A percentile compares a stretch with the other conserved stretches of the same genome.
Evolutionary conservation across 2,329 filamentous ascomycete species (phyloP).

Genomic region (Fusarium sp.): DNA sequence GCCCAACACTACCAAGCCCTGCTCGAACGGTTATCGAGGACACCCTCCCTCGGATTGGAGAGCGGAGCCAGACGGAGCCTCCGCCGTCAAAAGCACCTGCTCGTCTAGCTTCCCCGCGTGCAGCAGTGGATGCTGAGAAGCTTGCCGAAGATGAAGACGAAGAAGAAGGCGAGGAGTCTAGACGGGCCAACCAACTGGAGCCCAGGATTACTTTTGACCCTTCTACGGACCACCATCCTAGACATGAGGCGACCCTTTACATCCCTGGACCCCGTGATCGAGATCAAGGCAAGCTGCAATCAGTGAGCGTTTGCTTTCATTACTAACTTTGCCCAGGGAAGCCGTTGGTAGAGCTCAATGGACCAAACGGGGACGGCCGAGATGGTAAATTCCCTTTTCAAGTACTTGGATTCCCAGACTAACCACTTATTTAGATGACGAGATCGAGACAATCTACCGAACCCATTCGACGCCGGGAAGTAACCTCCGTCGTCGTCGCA

Average conservation of each 20-base stretch:
- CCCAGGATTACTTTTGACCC: constrained; percentile 46
- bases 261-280: constrained; percentile 50
- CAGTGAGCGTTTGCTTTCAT: background rate
- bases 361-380: constrained; percentile 36
- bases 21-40: background rate
- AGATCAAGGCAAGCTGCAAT: constrained; percentile 39
- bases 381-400: constrained; percentile 13
- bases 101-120: background rate
- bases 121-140: background rate
- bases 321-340: constrained; percentile 34
- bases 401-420: background rate
- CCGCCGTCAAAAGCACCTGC: constrained; percentile 2
- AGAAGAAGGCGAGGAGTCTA: background rate
- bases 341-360: constrained; percentile 43
- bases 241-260: constrained; percentile 42
- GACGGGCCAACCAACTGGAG: background rate
- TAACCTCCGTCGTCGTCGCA: constrained; percentile 41
- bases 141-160: background rate
- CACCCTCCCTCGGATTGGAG: constrained; percentile 20
- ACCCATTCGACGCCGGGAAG: constrained; percentile 14
- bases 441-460: constrained; percentile 29
- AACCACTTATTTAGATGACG: constrained; percentile 27
- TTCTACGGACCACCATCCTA: constrained; percentile 41
- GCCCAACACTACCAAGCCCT: background rate
- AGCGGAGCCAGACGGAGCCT: constrained; percentile 26